Conservation (phyloP, 768 basidiomycete species). For the Leccinum rimulosum region DNA sequence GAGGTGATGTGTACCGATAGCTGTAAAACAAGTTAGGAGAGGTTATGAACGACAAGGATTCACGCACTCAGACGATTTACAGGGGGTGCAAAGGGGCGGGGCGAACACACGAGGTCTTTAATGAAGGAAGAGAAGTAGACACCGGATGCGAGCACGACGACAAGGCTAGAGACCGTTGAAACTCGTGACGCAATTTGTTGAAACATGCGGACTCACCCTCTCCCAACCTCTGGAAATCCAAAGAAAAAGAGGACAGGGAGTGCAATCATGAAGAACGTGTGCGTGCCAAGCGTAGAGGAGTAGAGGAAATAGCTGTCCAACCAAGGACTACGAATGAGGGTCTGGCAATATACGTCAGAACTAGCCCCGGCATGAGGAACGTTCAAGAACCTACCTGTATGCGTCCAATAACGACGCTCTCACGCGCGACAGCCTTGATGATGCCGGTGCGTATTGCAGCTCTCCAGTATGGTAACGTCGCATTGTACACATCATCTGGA, state of each 20-base stretch:
- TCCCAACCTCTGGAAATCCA: conserved; percentile 66
- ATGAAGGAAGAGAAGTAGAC: conserved; percentile 85
- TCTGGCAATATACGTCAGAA: conserved; percentile 31
- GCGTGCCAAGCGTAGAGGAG: conserved; percentile 75
- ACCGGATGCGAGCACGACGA: conserved; percentile 70
- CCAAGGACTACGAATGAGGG: conserved; percentile 57
- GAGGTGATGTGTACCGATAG: conserved; percentile 75
- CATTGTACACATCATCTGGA: conserved; percentile 57
- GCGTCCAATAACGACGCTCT: conserved; percentile 58
- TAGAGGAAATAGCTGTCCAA: conserved; percentile 84
- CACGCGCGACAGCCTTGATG: conserved; percentile 51
- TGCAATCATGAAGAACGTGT: conserved; percentile 91
- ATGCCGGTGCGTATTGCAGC: conserved; percentile 55
- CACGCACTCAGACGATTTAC: conserved; percentile 82
- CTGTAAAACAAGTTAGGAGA: conserved; percentile 34
- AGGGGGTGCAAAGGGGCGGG: conserved; percentile 87
- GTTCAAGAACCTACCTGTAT: conserved; percentile 56
- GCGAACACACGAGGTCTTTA: conserved; percentile 89
- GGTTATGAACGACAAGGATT: neutral
- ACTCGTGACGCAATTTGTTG: neutral
- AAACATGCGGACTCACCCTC: conserved; percentile 55
- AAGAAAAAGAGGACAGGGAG: conserved; percentile 90
- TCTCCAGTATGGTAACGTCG: conserved; percentile 64
- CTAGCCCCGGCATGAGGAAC: neutral
- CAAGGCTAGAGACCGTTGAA: conserved; percentile 42